Base-by-base conservation (phyloP, 148 eudicot genomes). In the Beta vulgaris region DNA sequence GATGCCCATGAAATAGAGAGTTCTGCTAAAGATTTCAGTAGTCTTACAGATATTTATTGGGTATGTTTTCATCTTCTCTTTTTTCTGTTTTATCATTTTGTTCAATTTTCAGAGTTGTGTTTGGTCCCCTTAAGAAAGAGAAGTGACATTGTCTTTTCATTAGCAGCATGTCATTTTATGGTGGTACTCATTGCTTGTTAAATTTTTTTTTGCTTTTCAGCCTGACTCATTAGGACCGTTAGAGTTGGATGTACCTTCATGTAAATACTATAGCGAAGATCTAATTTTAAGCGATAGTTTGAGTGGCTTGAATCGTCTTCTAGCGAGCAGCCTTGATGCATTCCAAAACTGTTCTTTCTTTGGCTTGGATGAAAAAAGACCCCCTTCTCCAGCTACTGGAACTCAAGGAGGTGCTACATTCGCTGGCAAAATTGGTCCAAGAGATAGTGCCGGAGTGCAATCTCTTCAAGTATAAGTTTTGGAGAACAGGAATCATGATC, bases 211-310 rank as follows among this genome's bases (percentile, higher is more conserved):
- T 39, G 19, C 48, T 46, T 72, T 75, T 79, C 97, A 96, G 99
- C 92, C 97, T 15, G 99, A 96, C 69, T 96, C 98, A 25, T 85
- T 96, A 82, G 99, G 92, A 72, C 98, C 98, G 32, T 83, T 96
- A 81, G 98, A 96, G 77, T 84, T 92, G 86, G 98, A 90, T 49
- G 54, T 81, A 65, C 89, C 91, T 63, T 63, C 97, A 6, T 85
- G 88, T 83, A 92, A 88, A 88, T 92, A 89, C 83, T 89, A 86
- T 74, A 87, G 86, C 63, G 91, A 92, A 73, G 94, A 89, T 75
- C 77, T 89, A 49, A 85, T 92, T 44, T 80, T 92, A 77, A 92
- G 91, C 62, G 99, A 96, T 80, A 92, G 97, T 84, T 82, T 95
- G 73, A 84, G 93, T 57, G 93, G 99, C 36, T 76, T 96, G 79